phyloP scores from a whole-genome alignment of 148 eudicot genomes.

The Silene uniflora region DNA sequence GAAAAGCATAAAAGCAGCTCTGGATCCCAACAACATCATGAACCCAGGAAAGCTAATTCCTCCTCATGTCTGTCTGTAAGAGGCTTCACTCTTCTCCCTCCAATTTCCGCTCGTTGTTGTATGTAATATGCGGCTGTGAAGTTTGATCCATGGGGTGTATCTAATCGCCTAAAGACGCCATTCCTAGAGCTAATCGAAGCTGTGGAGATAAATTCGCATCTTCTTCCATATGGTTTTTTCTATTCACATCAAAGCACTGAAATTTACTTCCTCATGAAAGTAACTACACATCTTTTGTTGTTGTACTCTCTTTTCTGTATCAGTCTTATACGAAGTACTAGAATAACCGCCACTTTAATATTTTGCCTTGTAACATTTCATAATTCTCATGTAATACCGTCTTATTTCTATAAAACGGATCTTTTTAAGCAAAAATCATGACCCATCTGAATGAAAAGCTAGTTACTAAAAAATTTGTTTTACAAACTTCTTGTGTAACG shows the following conservation, averaged over 20 bases:
- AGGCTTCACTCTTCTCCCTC: neutral
- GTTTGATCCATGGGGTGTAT: neutral
- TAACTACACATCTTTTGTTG: neutral
- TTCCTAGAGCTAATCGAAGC: neutral
- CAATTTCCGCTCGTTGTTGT: neutral
- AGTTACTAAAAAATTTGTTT: too few species aligned
- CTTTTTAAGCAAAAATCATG: too few species aligned
- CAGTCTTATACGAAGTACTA: too few species aligned
- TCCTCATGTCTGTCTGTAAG: conserved; percentile 81
- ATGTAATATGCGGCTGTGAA: neutral
- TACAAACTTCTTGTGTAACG: too few species aligned
- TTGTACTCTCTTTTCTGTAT: too few species aligned
- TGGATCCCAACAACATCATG: conserved; percentile 90
- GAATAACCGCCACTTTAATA: too few species aligned
- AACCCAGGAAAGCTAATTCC: conserved; percentile 96
- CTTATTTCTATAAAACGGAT: too few species aligned
- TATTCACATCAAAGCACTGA: neutral
- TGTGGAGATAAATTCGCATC: neutral
- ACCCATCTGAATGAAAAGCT: too few species aligned
- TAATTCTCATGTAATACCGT: too few species aligned
- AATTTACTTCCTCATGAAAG: neutral
- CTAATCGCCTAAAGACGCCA: neutral
- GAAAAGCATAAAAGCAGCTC: conserved; percentile 79
- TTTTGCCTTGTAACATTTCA: too few species aligned
- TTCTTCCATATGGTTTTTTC: neutral